A percentile compares a stretch with the other conserved stretches of the same genome.
These are phyloP conservation scores for Leccinum broughii DNA, from an alignment of 768 basidiomycete species.

Conservation along the genomic window DNA sequence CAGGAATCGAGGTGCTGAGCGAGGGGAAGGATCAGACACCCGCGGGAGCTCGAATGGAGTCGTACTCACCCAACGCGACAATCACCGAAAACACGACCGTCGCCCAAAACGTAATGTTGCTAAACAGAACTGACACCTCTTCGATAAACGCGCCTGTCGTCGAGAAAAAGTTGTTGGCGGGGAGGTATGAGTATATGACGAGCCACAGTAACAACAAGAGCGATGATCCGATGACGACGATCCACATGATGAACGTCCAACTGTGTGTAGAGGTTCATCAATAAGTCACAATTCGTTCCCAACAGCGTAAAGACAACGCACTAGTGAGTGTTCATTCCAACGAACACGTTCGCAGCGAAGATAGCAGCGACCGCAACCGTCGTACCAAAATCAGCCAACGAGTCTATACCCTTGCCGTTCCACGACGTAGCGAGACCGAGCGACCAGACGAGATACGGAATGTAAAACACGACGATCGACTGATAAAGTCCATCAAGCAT, in stretches of 20 bases:
- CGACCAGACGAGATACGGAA: slow-evolving; percentile 78
- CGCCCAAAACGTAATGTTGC: slow-evolving; percentile 82
- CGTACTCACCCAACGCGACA: slow-evolving; percentile 65
- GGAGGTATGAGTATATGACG: slow-evolving; percentile 81
- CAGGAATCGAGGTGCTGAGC: slow-evolving; percentile 76
- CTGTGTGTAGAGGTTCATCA: slow-evolving; percentile 35
- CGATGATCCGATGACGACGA: slow-evolving; percentile 76
- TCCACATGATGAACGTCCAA: slow-evolving; percentile 86
- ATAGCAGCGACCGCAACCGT: slow-evolving; percentile 88
- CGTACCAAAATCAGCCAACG: slow-evolving; percentile 86
- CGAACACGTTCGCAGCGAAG: slow-evolving; percentile 83
- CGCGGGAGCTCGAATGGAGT: neutral
- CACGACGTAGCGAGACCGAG: slow-evolving; percentile 65
- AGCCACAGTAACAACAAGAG: slow-evolving; percentile 88
- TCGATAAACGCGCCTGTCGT: slow-evolving; percentile 67
- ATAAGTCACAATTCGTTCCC: neutral
- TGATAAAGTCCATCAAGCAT: slow-evolving; percentile 96
- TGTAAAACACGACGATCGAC: slow-evolving; percentile 81
- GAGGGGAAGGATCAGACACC: slow-evolving; percentile 8
- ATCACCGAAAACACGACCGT: slow-evolving; percentile 68
- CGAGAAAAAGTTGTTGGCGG: slow-evolving; percentile 73
- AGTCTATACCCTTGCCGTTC: slow-evolving; percentile 79
- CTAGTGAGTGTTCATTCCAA: slow-evolving; percentile 89
- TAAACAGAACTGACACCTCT: slow-evolving; percentile 73
- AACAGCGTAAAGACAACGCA: slow-evolving; percentile 46